Conservation (phyloP, 768 basidiomycete species). For the Mycena sanguinolenta region DNA sequence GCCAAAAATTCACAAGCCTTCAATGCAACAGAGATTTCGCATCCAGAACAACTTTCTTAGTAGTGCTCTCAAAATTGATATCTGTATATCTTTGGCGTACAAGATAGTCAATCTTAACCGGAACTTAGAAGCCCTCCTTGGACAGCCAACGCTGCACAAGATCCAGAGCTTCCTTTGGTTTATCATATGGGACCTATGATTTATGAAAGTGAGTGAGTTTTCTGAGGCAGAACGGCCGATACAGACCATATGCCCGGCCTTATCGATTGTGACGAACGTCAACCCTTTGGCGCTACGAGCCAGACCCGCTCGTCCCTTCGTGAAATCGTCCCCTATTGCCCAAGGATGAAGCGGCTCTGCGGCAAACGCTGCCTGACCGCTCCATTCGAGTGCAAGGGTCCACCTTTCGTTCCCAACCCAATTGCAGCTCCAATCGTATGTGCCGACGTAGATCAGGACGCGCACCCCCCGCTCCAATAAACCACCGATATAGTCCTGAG, state of each 20-base stretch:
- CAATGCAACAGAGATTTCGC: too few species aligned
- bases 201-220: not conserved
- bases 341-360: conserved; percentile 48
- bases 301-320: conserved; percentile 24
- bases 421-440: conserved; percentile 83
- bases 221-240: not conserved
- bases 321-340: conserved; percentile 23
- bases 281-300: conserved; percentile 34
- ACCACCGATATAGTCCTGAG: conserved; percentile 70
- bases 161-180: conserved; percentile 63
- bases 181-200: conserved; percentile 70
- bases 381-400: conserved; percentile 81
- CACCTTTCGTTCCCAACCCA: conserved; percentile 82
- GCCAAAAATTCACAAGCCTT: too few species aligned
- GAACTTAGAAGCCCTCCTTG: conserved; percentile 33
- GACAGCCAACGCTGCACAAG: conserved; percentile 63
- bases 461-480: conserved; percentile 81
- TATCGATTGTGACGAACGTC: conserved; percentile 46
- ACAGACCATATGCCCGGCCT: conserved; percentile 78
- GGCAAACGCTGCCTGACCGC: conserved; percentile 62
- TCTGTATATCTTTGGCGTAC: too few species aligned
- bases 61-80: too few species aligned
- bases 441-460: conserved; percentile 78
- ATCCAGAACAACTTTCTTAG: too few species aligned
- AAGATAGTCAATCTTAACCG: not conserved